Percentiles rank a stretch among this genome's conserved stretches.
Evolutionary conservation across 306 rosid species (phyloP).

Genomic region (Malus domestica): DNA sequence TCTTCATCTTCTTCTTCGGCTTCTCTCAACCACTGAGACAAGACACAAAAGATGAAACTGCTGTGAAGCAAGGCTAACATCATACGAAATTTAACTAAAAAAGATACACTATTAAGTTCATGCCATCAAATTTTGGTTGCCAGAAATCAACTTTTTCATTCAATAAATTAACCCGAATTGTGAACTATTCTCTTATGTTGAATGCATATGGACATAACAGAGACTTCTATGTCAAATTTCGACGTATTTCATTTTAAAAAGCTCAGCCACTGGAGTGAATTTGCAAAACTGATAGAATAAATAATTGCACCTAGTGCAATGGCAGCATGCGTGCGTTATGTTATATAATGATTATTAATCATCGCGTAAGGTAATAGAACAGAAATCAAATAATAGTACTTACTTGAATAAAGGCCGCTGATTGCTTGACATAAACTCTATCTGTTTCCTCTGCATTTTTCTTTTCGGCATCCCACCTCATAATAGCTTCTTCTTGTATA

Average conservation of each 20-base stretch:
- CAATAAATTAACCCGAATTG: background rate
- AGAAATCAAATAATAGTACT: conserved; percentile 5
- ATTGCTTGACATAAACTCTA: conserved; percentile 67
- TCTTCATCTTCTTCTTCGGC: conserved; percentile 67
- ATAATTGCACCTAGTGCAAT: background rate
- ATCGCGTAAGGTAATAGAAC: background rate
- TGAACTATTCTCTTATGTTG: background rate
- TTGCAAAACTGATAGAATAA: background rate
- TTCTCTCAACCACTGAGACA: conserved; percentile 73
- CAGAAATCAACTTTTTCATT: background rate
- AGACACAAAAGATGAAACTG: background rate
- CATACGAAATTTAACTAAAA: background rate
- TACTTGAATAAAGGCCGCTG: conserved; percentile 67
- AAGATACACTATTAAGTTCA: background rate
- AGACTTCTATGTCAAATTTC: background rate
- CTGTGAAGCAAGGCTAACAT: background rate
- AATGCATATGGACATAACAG: background rate
- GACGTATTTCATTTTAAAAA: background rate
- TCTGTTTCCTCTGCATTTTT: conserved; percentile 72
- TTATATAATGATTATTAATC: background rate
- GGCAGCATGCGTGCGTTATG: background rate
- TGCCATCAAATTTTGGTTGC: background rate
- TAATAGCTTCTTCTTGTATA: conserved; percentile 77
- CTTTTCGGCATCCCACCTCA: conserved; percentile 89
- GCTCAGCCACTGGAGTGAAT: background rate